These are phyloP conservation scores for Bruguiera hainesii DNA, from an alignment of 441 rosid genomes.

Conservation along the genomic window DNA sequence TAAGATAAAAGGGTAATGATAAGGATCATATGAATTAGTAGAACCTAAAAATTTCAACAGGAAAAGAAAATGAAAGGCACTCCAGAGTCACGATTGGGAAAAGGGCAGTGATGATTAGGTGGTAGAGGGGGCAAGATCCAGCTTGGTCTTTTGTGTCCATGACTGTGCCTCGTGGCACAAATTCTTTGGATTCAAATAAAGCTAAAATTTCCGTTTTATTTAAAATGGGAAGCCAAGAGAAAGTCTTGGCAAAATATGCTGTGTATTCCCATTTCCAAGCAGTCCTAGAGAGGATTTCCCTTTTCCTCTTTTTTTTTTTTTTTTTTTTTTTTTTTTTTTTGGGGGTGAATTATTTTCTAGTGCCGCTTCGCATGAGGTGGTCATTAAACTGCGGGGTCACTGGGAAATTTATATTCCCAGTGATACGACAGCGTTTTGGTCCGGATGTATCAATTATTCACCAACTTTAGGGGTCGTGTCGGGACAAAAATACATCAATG, in stretches of 20 bases:
- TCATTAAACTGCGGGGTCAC: constrained; percentile 19
- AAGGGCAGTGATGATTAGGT: constrained; percentile 1
- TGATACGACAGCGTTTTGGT: not conserved
- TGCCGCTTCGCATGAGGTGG: not conserved
- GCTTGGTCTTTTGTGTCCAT: constrained; percentile 11
- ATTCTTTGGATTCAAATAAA: constrained; percentile 9
- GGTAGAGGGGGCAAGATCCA: constrained; percentile 9
- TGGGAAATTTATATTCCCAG: not conserved
- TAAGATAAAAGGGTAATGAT: no score
- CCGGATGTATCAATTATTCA: not conserved
- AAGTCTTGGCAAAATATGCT: no score
- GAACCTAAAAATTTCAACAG: no score
- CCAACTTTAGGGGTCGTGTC: no score
- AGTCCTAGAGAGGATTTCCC: not conserved
- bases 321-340: not conserved
- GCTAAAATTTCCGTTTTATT: no score
- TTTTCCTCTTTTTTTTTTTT: not conserved
- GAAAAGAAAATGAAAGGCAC: no score
- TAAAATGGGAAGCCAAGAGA: no score
- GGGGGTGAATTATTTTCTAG: no score
- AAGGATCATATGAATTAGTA: no score
- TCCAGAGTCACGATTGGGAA: not conserved
- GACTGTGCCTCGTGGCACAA: constrained; percentile 28
- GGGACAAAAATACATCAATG: no score
- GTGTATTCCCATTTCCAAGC: no score